Conservation (phyloP, 352 stramenopile species). For the Phytophthora sp. region DNA sequence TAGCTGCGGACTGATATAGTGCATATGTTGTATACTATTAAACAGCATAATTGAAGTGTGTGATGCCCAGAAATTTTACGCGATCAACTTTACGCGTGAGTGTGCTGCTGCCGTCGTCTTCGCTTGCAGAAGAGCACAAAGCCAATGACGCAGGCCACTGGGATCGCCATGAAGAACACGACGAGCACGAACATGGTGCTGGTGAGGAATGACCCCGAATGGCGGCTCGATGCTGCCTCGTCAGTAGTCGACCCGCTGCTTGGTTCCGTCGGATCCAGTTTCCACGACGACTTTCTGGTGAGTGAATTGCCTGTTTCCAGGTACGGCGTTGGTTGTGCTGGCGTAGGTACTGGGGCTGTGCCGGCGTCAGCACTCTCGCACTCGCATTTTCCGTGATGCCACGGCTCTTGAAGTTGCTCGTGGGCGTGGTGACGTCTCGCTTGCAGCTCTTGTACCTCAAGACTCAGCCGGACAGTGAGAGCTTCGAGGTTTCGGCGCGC, state of each 20-base stretch:
- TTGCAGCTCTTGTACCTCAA: slow-evolving; percentile 27
- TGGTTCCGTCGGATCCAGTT: slow-evolving; percentile 11
- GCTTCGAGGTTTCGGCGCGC: slow-evolving; percentile 22
- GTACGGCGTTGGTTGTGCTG: slow-evolving; percentile 9
- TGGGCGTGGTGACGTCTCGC: background rate
- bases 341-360: slow-evolving; percentile 7
- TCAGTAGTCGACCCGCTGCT: slow-evolving; percentile 1
- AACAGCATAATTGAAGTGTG: slow-evolving; percentile 13
- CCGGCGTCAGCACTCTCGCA: slow-evolving; percentile 18
- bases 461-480: slow-evolving; percentile 13
- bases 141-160: slow-evolving; percentile 30
- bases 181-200: slow-evolving; percentile 31
- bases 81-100: slow-evolving; percentile 1
- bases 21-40: slow-evolving; percentile 10
- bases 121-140: slow-evolving; percentile 33
- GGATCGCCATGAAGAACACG: slow-evolving; percentile 33
- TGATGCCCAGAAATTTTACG: background rate
- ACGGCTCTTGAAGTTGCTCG: slow-evolving; percentile 14
- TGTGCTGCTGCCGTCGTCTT: slow-evolving; percentile 16
- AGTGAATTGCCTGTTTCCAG: background rate
- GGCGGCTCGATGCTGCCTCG: background rate
- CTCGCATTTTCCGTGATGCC: slow-evolving; percentile 19
- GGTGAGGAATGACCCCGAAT: slow-evolving; percentile 22
- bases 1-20: background rate
- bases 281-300: slow-evolving; percentile 18